Percentiles rank a stretch among this genome's conserved stretches.
These are phyloP conservation scores for Cyclotella sp. DNA, from an alignment of 108 stramenopile species.

Conservation along the genomic window DNA sequence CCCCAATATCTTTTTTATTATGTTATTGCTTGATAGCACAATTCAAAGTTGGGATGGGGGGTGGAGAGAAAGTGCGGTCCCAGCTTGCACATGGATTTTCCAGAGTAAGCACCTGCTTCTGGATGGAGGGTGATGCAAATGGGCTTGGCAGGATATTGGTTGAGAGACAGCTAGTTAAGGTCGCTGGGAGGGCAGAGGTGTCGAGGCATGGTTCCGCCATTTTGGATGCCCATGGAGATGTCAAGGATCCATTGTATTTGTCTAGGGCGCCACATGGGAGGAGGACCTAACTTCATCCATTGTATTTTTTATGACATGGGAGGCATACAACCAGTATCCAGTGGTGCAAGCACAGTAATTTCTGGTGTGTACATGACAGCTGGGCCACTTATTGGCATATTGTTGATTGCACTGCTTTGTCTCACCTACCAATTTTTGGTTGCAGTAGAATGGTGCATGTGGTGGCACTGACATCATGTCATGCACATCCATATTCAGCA, in stretches of 20 bases:
- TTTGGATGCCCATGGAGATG: not conserved
- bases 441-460: too few species aligned
- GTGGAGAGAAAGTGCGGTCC: conserved; percentile 88
- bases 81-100: conserved; percentile 92
- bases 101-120: conserved; percentile 97
- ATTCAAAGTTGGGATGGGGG: conserved; percentile 92
- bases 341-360: too few species aligned
- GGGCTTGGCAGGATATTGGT: conserved; percentile 13
- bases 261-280: conserved; percentile 20
- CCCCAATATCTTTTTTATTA: conserved; percentile 73
- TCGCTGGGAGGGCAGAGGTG: not conserved
- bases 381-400: too few species aligned
- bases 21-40: conserved; percentile 85
- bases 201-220: conserved; percentile 1
- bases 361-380: too few species aligned
- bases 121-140: conserved; percentile 94
- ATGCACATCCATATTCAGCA: too few species aligned
- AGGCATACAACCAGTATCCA: too few species aligned
- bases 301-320: too few species aligned
- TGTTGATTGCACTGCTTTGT: too few species aligned
- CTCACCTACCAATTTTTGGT: too few species aligned
- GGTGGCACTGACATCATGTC: too few species aligned
- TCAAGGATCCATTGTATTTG: conserved; percentile 25
- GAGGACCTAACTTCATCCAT: too few species aligned
- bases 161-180: too few species aligned